Evolutionary conservation across 306 rosid species (phyloP).

Genomic region (Pyrus communis): DNA sequence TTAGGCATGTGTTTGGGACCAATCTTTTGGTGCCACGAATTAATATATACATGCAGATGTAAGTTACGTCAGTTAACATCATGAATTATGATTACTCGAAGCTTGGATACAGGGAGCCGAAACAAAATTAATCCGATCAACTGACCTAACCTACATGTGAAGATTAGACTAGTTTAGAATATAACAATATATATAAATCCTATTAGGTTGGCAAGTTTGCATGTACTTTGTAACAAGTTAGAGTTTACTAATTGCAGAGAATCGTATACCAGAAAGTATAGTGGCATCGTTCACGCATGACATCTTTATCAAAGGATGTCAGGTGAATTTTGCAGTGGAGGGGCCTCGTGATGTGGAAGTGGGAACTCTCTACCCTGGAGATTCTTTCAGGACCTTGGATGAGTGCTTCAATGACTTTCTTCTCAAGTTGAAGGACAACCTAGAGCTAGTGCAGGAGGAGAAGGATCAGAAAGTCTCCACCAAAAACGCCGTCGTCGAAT

Average conservation of each 20-base stretch:
- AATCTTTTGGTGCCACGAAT: background rate
- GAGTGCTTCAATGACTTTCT: slow-evolving; percentile 55
- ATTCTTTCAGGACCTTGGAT: slow-evolving; percentile 42
- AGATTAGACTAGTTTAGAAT: too few species aligned
- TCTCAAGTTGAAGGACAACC: slow-evolving; percentile 7
- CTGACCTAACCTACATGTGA: background rate
- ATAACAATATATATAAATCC: too few species aligned
- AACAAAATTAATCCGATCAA: background rate
- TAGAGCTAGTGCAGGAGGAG: background rate
- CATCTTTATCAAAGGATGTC: slow-evolving; percentile 71
- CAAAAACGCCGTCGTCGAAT: slow-evolving; percentile 19
- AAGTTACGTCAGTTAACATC: too few species aligned
- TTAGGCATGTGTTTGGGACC: background rate
- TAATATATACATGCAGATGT: too few species aligned
- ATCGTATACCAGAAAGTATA: slow-evolving; percentile 43
- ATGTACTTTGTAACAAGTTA: background rate
- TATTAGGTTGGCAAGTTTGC: background rate
- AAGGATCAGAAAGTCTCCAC: slow-evolving; percentile 3
- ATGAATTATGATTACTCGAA: too few species aligned
- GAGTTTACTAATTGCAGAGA: slow-evolving; percentile 28
- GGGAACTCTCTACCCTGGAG: slow-evolving; percentile 47
- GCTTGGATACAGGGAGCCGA: too few species aligned
- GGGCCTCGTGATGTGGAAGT: slow-evolving; percentile 40
- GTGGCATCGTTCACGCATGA: slow-evolving; percentile 76
- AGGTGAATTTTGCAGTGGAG: slow-evolving; percentile 29